These are phyloP conservation scores for Shiraia sp. DNA, from an alignment of 2,329 filamentous ascomycete genomes.

Conservation along the genomic window DNA sequence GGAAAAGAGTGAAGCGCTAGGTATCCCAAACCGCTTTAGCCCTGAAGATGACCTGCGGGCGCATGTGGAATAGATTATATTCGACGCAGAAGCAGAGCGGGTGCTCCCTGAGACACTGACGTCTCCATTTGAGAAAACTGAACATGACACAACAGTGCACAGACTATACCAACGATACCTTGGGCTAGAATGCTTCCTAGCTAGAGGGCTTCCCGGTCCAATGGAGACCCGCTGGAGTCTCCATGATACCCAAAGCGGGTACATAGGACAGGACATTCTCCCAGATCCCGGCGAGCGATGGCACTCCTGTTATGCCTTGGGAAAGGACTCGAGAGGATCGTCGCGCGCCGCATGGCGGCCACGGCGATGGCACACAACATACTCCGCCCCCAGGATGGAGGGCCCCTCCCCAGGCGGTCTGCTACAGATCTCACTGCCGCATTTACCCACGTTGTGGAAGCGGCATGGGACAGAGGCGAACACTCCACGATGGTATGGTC, in stretches of 20 bases:
- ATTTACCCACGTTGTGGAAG: constrained; percentile 6
- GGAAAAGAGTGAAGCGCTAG: constrained; percentile 6
- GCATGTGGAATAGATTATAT: not conserved
- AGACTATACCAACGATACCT: constrained; percentile 7
- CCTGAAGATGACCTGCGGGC: constrained; percentile 2
- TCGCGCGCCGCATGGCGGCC: constrained; percentile 8
- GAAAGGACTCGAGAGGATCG: constrained; percentile 7
- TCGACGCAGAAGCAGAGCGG: not conserved
- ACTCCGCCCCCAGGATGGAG: constrained; percentile 7
- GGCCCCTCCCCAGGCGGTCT: constrained; percentile 10
- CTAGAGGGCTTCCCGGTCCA: no score
- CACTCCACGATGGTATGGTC: constrained; percentile 10
- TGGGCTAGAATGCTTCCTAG: constrained; percentile 3
- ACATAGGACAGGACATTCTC: constrained; percentile 8
- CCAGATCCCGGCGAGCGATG: constrained; percentile 3
- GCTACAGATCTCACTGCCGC: constrained; percentile 4
- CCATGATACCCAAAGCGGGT: constrained; percentile 8
- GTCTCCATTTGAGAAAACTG: constrained; percentile 3
- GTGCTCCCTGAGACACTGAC: not conserved
- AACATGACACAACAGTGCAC: constrained; percentile 1
- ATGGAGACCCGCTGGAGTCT: constrained; percentile 5
- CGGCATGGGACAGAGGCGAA: constrained; percentile 2
- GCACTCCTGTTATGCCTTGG: constrained; percentile 10
- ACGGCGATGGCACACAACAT: constrained; percentile 10
- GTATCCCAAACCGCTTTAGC: constrained; percentile 2